Evolutionary conservation across 257 asterid genomes (phyloP).

Genomic region (Solanum piurae): DNA sequence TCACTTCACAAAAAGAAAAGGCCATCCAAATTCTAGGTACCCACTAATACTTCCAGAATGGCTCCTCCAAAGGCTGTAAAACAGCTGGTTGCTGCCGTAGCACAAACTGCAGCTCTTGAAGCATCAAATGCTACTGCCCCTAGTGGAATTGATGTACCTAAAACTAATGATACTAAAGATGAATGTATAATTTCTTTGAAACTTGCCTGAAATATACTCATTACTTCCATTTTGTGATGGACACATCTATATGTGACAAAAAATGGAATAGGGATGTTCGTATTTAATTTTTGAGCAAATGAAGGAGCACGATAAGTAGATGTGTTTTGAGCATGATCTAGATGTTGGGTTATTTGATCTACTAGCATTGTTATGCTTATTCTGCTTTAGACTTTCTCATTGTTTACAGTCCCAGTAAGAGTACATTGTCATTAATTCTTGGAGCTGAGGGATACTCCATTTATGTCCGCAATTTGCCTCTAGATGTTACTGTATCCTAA

Average conservation of each 20-base stretch:
- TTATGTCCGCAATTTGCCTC: conserved; percentile 68
- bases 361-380: neutral
- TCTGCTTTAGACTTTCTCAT: neutral
- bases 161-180: conserved; percentile 31
- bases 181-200: conserved; percentile 34
- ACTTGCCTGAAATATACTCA: neutral
- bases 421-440: conserved; percentile 1
- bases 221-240: neutral
- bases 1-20: conserved; percentile 56
- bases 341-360: neutral
- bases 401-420: neutral
- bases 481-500: conserved; percentile 41
- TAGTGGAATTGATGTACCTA: conserved; percentile 11
- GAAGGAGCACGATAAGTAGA: neutral
- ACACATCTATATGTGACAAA: too few species aligned
- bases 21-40: conserved; percentile 42
- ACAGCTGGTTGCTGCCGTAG: conserved; percentile 20
- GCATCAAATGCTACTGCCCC: conserved; percentile 12
- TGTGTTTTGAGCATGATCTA: neutral
- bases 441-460: conserved; percentile 74
- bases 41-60: conserved; percentile 22
- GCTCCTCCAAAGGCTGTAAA: conserved; percentile 30
- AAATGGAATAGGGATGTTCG: neutral
- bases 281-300: neutral
- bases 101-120: conserved; percentile 30